Evolutionary conservation across 345 rosid genomes (phyloP).

Genomic region (Euphorbia peplus): DNA sequence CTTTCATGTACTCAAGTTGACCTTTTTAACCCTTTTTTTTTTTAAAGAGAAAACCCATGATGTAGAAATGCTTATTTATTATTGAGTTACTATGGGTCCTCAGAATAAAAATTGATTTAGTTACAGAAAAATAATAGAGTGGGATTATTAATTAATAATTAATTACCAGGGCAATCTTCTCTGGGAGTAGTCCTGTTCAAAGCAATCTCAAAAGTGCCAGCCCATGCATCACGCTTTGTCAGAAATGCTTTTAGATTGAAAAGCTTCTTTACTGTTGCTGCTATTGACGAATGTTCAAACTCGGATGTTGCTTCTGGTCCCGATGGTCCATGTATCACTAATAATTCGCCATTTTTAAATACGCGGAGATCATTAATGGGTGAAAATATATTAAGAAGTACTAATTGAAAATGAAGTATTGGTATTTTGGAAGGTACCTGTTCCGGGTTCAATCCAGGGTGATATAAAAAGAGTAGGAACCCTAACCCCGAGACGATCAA

Average conservation of each 20-base stretch:
- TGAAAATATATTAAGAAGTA: no score
- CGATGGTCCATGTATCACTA: constrained; percentile 73
- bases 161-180: constrained; percentile 71
- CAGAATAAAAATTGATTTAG: no score
- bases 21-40: no score
- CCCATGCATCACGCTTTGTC: constrained; percentile 89
- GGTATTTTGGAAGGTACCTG: constrained; percentile 41
- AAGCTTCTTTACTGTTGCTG: constrained; percentile 75
- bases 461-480: constrained; percentile 76
- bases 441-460: constrained; percentile 82
- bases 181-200: constrained; percentile 58
- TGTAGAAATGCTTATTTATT: no score
- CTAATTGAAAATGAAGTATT: no score
- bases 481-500: constrained; percentile 76
- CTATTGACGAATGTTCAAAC: constrained; percentile 80
- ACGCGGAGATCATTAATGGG: no score
- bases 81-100: no score
- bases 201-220: constrained; percentile 66
- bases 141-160: not conserved
- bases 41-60: no score
- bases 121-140: not conserved
- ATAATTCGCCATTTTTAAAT: no score
- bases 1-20: no score
- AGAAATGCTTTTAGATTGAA: constrained; percentile 71
- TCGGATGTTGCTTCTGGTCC: constrained; percentile 76